Conservation (phyloP, 1,284 basidiomycete genomes). For the Cystobasidium slooffiae region DNA sequence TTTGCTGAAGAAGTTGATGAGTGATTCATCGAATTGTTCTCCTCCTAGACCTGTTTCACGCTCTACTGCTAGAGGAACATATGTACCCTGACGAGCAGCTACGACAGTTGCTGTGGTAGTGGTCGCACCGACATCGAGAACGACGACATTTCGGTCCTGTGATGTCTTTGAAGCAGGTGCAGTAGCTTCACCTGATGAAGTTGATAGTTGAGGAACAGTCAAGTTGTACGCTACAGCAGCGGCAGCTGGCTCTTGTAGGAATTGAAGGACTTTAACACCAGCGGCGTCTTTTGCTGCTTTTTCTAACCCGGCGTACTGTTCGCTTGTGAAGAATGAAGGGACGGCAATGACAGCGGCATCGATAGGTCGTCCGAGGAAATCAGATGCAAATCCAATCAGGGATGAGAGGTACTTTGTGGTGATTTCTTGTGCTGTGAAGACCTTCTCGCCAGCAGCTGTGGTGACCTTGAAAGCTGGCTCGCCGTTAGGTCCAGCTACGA, state of each 20-base stretch:
- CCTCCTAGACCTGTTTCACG: conserved; percentile 63
- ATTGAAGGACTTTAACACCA: conserved; percentile 72
- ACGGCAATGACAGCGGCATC: conserved; percentile 83
- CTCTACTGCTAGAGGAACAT: conserved; percentile 61
- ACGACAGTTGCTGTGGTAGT: conserved; percentile 62
- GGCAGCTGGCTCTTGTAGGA: conserved; percentile 61
- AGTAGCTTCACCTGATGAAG: conserved; percentile 53
- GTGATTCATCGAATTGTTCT: conserved; percentile 69
- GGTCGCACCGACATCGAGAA: conserved; percentile 66
- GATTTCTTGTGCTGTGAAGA: conserved; percentile 82
- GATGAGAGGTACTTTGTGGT: conserved; percentile 83
- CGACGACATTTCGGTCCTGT: conserved; percentile 63
- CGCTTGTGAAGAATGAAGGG: conserved; percentile 61
- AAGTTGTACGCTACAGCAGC: conserved; percentile 59
- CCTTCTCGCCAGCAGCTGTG: conserved; percentile 68
- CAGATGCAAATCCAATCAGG: conserved; percentile 83
- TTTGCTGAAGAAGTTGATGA: conserved; percentile 90
- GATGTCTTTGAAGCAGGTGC: conserved; percentile 48
- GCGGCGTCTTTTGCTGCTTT: conserved; percentile 62
- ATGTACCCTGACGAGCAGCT: conserved; percentile 63
- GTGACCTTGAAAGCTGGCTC: conserved; percentile 70
- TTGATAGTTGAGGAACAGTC: conserved; percentile 51
- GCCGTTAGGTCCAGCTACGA: conserved; percentile 65
- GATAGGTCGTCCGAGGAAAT: conserved; percentile 82
- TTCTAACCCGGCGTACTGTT: conserved; percentile 56